Evolutionary conservation across 2,329 filamentous ascomycete species (phyloP), one percentile per base, ranked within the genome.

Genomic region (Aspergillus sclerotialis): DNA sequence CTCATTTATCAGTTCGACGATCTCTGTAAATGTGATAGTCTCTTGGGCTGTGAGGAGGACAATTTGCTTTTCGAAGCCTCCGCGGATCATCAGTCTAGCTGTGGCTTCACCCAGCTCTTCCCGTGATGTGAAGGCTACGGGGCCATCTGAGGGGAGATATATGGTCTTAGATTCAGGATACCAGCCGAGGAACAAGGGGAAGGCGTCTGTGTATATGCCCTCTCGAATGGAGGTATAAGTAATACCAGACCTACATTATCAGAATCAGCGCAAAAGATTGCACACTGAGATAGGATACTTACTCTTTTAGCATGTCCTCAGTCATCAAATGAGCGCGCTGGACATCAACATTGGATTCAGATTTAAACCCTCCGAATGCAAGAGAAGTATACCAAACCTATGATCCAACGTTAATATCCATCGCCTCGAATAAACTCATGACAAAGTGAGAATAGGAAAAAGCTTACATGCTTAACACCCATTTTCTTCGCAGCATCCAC

Each of bases 261-360:
- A 31, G 16, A 3, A 19, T 39, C 21, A 35, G 26, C 23, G 10
- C 17, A n/a, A 10, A 13, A 18, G 11, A 30, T 30, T 8, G 19
- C 21, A 24, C 11, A 11, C 9, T 7, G 9, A 29, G 12, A n/a
- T 19, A 7, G 9, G 17, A 12, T 4, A 27, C 51, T 37, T 46
- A 64, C 47, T 55, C 46, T 34, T 46, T 52, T 24, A 79, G 57
- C 49, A 76, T 64, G n/a, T 58, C 48, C 52, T 80, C 75, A 4
- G 73, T 77, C 50, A 67, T 64, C 23, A 78, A 60, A 50, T 81
- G 77, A 10, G 73, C 73, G 40, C 70, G 68, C 67, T 79, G 76
- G 17, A 81, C 72, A 24, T 65, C 65, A 0, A 73, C 70, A 30
- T 56, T 55, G 18, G 58, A 58, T 23, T 63, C 48, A 10, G 61